These are phyloP conservation scores for Boletellus sp. DNA, from an alignment of 768 basidiomycete species.

Conservation along the genomic window DNA sequence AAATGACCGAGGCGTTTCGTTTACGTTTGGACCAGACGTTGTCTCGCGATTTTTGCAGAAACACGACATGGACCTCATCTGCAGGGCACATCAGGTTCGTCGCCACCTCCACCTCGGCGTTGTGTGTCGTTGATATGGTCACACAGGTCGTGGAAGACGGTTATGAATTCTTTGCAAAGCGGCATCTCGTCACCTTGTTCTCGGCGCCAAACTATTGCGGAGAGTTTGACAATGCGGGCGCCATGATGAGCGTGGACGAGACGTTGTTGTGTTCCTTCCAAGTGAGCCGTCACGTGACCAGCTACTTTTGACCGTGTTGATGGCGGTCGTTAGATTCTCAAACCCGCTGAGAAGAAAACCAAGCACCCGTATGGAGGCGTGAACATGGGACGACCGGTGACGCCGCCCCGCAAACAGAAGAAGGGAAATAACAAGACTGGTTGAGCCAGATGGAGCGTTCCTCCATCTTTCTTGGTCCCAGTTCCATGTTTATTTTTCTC, in stretches of 20 bases:
- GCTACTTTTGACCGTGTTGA: not conserved
- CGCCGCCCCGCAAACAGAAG: slow-evolving; percentile 96
- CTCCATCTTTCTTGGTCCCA: slow-evolving; percentile 28
- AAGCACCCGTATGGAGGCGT: slow-evolving; percentile 88
- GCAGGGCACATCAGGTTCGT: slow-evolving; percentile 92
- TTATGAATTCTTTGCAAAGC: slow-evolving; percentile 98
- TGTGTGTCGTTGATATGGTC: not conserved
- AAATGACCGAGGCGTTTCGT: slow-evolving; percentile 98
- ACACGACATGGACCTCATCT: slow-evolving; percentile 99
- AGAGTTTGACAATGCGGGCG: slow-evolving; percentile 98
- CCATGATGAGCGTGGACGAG: slow-evolving; percentile 99
- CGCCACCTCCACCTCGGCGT: slow-evolving; percentile 10
- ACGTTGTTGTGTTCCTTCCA: slow-evolving; percentile 98
- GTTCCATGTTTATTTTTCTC: slow-evolving; percentile 29
- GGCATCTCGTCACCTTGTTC: slow-evolving; percentile 94
- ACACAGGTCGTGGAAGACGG: slow-evolving; percentile 94
- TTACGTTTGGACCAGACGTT: slow-evolving; percentile 98
- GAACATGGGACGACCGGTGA: slow-evolving; percentile 85
- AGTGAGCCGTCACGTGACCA: slow-evolving; percentile 42
- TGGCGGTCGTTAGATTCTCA: slow-evolving; percentile 68
- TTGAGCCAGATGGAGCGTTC: slow-evolving; percentile 28
- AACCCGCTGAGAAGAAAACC: slow-evolving; percentile 98
- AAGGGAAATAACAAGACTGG: slow-evolving; percentile 85
- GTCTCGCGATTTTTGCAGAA: slow-evolving; percentile 98
- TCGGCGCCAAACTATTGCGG: slow-evolving; percentile 95